Conservation (phyloP, 441 rosid species). For the Croton setiger region DNA sequence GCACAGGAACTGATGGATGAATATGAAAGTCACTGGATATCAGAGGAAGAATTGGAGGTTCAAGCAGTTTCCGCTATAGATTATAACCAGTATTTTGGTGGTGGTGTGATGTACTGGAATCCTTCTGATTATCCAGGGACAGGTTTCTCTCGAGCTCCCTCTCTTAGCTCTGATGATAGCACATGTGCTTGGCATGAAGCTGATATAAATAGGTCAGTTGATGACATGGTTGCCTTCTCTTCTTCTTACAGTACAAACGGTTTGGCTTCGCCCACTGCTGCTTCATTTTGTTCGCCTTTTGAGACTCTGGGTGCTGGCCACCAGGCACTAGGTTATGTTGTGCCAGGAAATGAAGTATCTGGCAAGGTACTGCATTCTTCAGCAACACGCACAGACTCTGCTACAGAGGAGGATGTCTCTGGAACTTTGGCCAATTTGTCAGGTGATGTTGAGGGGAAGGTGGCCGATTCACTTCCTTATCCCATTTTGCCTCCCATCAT, state of each 20-base stretch:
- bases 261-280: slow-evolving; percentile 91
- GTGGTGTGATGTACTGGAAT: slow-evolving; percentile 99
- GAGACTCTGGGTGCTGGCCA: slow-evolving; percentile 76
- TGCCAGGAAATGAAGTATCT: slow-evolving; percentile 79
- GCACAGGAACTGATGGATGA: slow-evolving; percentile 60
- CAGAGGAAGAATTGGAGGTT: slow-evolving; percentile 91
- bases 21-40: slow-evolving; percentile 78
- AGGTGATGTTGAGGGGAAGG: slow-evolving; percentile 68
- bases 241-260: slow-evolving; percentile 94
- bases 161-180: slow-evolving; percentile 99
- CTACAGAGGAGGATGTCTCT: slow-evolving; percentile 63
- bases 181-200: slow-evolving; percentile 99
- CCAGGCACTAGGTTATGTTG: slow-evolving; percentile 86
- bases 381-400: slow-evolving; percentile 49
- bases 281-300: slow-evolving; percentile 88
- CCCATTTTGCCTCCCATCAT: slow-evolving; percentile 91
- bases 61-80: slow-evolving; percentile 82
- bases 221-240: slow-evolving; percentile 97
- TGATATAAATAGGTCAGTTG: slow-evolving; percentile 91
- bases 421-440: slow-evolving; percentile 57
- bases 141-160: slow-evolving; percentile 93
- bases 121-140: slow-evolving; percentile 84
- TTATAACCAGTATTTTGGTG: slow-evolving; percentile 94
- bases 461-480: slow-evolving; percentile 73
- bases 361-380: slow-evolving; percentile 63